Percentiles rank a stretch among this genome's conserved stretches.
Evolutionary conservation across 768 basidiomycete species (phyloP).

Genomic region (Hygrophorus russula): DNA sequence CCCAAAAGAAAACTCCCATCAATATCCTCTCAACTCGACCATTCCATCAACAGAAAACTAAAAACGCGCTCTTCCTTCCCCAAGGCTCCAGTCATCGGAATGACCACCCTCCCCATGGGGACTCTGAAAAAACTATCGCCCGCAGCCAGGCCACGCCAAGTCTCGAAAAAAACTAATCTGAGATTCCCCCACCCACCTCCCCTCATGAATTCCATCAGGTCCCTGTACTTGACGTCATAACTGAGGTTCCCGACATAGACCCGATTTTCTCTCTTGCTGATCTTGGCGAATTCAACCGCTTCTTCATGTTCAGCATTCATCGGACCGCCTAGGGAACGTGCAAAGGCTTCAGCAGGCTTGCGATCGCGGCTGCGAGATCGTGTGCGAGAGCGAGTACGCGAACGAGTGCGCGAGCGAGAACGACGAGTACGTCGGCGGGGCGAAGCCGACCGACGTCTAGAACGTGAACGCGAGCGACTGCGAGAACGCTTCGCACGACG

Average conservation of each 20-base stretch:
- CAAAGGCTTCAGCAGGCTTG: conserved; percentile 52
- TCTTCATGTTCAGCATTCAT: conserved; percentile 91
- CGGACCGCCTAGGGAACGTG: conserved; percentile 76
- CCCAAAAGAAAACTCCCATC: conserved; percentile 87
- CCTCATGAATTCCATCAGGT: conserved; percentile 99
- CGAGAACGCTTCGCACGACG: conserved; percentile 60
- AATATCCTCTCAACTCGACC: conserved; percentile 77
- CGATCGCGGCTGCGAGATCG: conserved; percentile 59
- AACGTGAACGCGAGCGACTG: conserved; percentile 55
- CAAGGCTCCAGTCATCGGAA: conserved; percentile 6
- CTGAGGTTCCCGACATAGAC: conserved; percentile 99
- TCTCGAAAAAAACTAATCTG: conserved; percentile 43
- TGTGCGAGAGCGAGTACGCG: conserved; percentile 48
- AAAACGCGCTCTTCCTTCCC: conserved; percentile 22
- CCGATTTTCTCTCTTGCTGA: conserved; percentile 95
- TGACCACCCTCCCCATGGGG: conserved; percentile 14
- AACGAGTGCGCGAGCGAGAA: conserved; percentile 32
- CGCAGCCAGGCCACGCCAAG: conserved; percentile 20
- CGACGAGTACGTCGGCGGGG: conserved; percentile 52
- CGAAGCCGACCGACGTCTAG: conserved; percentile 57
- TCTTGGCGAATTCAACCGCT: conserved; percentile 89
- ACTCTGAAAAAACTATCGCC: conserved; percentile 16
- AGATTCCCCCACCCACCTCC: conserved; percentile 95
- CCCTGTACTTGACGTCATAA: conserved; percentile 97
- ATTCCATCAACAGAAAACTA: conserved; percentile 34